Evolutionary conservation across 208 protist species (phyloP), one percentile per base, ranked within the genome.

Genomic region (Leishmania braziliensis): DNA sequence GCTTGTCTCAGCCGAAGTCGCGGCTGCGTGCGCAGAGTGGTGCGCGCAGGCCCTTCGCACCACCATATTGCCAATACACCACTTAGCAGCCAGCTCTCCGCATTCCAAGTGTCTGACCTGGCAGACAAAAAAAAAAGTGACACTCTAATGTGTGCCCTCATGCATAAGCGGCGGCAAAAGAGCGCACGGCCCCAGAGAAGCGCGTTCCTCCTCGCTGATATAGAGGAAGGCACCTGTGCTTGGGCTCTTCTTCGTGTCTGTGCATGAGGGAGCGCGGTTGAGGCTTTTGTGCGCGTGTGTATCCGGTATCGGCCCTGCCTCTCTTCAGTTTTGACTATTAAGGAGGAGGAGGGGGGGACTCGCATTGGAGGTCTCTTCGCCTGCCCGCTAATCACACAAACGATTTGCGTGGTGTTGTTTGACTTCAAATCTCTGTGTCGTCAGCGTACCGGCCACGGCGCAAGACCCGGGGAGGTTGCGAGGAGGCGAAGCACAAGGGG

Each of bases 1-100:
- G 23, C 80, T 88, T 23, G 79, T 88, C 50, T 83, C 75, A 12
- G 77, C 84, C 0, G 86, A 87, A 48, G 81, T 85, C 8, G 86
- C 86, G 48, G 66, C 79, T 3, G 86, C 86, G 53, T 87, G 80
- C 43, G 68, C 79, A 72, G 79, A 84, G 74, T 89, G 86, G 86
- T 84, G 81, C 18, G 68, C 82, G 5, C 79, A 86, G 36, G 79
- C 84, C 5, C 83, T 89, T 23, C 79, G 84, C 54, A 69, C 63
- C 14, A 4, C 66, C 16, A 73, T 84, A 12, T 1, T 82, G 51
- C 77, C 86, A 1, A 73, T 89, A 72, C 83, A 89, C 50, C 86
- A 78, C 78, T 69, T 80, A 20, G 66, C 74, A n/a, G 5, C 66
- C 14, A 68, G 69, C 43, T 80, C 70, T 51, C 70, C 48, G 18